phyloP scores from a whole-genome alignment of 2,329 filamentous ascomycete species.

The Coniochaeta ligniaria region DNA sequence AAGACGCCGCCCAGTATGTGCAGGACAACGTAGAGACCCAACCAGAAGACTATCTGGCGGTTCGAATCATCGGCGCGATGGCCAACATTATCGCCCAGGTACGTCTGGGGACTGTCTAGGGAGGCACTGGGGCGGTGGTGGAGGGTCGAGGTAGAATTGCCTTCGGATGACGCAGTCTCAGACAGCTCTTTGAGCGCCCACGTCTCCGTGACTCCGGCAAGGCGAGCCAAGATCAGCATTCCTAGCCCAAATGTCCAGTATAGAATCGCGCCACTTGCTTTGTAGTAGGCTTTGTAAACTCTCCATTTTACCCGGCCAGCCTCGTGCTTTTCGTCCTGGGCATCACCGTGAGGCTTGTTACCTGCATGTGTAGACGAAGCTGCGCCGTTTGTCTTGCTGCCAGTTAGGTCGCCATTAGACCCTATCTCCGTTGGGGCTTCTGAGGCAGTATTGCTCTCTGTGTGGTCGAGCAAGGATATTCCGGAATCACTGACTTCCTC shows the following conservation, averaged over 20 bases:
- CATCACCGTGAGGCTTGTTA: neutral
- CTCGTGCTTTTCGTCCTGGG: constrained; percentile 20
- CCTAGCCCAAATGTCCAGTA: constrained; percentile 19
- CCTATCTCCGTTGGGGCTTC: constrained; percentile 3
- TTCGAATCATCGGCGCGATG: constrained; percentile 6
- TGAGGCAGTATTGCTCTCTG: neutral
- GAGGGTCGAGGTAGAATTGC: neutral
- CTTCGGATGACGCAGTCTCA: constrained; percentile 14
- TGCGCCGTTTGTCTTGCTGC: constrained; percentile 3
- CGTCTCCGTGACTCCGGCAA: constrained; percentile 17
- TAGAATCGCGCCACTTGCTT: constrained; percentile 18
- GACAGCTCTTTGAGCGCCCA: constrained; percentile 27
- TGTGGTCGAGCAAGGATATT: neutral
- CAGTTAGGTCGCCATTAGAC: constrained; percentile 4
- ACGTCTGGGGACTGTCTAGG: constrained; percentile 2
- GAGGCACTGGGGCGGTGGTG: neutral
- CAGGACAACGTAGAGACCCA: constrained; percentile 20
- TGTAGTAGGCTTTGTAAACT: constrained; percentile 25
- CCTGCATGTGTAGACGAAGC: neutral
- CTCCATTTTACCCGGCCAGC: constrained; percentile 24
- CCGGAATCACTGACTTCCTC: constrained; percentile 8
- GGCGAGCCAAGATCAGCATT: constrained; percentile 16
- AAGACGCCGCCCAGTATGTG: constrained; percentile 16
- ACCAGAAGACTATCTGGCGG: constrained; percentile 17
- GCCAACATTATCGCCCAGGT: constrained; percentile 7